Evolutionary conservation across 768 basidiomycete species (phyloP).

Genomic region (Dacryopinax spathularia): DNA sequence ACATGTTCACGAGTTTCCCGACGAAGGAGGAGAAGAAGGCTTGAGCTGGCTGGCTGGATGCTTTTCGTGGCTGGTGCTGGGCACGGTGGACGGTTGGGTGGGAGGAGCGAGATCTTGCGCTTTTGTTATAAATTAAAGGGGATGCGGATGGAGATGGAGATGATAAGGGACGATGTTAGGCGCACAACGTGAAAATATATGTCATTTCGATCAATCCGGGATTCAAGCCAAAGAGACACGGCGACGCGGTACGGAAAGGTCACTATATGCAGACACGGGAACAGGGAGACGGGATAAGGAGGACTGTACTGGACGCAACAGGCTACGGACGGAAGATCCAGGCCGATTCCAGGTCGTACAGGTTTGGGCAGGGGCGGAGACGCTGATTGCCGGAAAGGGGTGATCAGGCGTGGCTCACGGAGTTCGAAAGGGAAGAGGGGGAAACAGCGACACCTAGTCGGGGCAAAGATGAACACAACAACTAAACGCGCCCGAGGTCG

Average conservation of each 20-base stretch:
- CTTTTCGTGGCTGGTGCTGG: no score
- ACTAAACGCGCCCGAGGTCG: background rate
- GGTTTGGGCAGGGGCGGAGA: background rate
- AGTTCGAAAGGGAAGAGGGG: background rate
- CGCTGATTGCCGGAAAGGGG: background rate
- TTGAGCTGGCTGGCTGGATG: no score
- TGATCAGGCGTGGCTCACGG: background rate
- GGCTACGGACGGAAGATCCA: background rate
- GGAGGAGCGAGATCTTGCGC: no score
- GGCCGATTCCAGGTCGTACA: background rate
- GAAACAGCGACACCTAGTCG: background rate
- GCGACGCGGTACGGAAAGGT: background rate
- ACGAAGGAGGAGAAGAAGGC: constrained; percentile 37
- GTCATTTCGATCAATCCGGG: background rate
- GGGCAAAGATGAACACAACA: background rate
- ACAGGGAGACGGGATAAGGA: background rate
- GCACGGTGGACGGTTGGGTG: no score
- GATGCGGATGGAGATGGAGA: no score
- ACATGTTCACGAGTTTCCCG: constrained; percentile 42
- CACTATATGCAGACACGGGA: no score
- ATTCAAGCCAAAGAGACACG: background rate
- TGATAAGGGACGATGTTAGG: no score
- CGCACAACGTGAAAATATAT: background rate
- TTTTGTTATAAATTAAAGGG: no score
- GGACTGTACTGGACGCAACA: background rate